Base-by-base conservation (phyloP, 2,329 filamentous ascomycete species). In the Pseudogymnoascus sp. region DNA sequence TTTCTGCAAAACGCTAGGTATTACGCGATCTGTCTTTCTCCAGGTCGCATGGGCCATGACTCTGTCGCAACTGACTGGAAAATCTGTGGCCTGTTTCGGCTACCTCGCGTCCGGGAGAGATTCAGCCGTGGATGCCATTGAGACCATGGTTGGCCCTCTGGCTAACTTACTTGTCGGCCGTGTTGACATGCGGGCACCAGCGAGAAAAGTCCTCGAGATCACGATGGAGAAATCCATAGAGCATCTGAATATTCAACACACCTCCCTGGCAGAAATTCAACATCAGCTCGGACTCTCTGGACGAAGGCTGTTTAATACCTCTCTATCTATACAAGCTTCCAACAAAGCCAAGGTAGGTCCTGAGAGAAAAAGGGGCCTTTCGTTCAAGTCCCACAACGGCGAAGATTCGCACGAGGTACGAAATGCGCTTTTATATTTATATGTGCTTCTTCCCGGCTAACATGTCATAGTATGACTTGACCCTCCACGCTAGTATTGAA, bases 31-130 rank as follows among this genome's bases (percentile, higher is more conserved):
- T 0, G 81, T 77, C 35, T 67, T 84, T 2, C 73, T 85, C 0
- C 81, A 83, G 61, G 74, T 81, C 28, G 76, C 76, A 0, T 85
- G 83, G 83, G 79, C 78, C 1, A 73, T 84, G 19, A 75, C 82
- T 0, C 68, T 85, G 3, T 75, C 78, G 2, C 43, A 56, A 14
- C 63, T 68, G 24, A 64, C 64, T 22, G 26, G 43, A 6, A 72
- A 71, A 4, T 70, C 74, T 31, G 75, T 78, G 40, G 71, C 78
- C 12, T 75, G 74, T 40, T 78, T 78, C 35, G 76, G 75, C 5
- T 76, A 77, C 33, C 67, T 75, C 4, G 72, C 75, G 14, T 74
- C 76, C 22, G 76, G 76, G 14, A 71, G 77, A 62, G 79, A 82
- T 67, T 73, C 77, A 7, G 77, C 78, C 2, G 71, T 82, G 6